phyloP scores from a whole-genome alignment of 177 flowering plant genomes.

The Telopea speciosissima region DNA sequence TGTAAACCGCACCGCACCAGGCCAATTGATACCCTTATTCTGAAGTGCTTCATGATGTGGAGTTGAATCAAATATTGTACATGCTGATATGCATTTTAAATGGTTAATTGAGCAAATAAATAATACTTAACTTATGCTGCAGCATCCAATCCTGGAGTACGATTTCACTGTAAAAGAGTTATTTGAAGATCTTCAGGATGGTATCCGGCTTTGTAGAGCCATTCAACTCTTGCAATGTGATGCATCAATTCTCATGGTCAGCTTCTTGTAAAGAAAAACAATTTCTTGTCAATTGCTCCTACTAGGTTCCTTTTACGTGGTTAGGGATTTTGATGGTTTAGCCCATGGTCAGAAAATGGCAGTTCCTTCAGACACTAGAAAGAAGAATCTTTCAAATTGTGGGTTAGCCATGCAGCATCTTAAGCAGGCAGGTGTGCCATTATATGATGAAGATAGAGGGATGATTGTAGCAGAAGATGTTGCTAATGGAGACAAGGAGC shows the following conservation, averaged over 20 bases:
- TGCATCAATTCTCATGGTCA: slow-evolving; percentile 48
- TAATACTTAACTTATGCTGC: too few relatives aligned
- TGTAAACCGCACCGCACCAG: too few relatives aligned
- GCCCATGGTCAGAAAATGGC: slow-evolving; percentile 25
- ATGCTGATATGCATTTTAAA: too few relatives aligned
- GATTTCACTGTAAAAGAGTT: slow-evolving; percentile 59
- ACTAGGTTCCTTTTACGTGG: too few relatives aligned
- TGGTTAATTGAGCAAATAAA: too few relatives aligned
- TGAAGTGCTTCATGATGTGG: too few relatives aligned
- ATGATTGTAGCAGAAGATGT: slow-evolving; percentile 61
- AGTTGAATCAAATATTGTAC: too few relatives aligned
- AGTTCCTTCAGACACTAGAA: slow-evolving; percentile 50
- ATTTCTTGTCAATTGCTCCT: too few relatives aligned
- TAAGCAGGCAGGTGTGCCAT: slow-evolving; percentile 52
- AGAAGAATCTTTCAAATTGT: slow-evolving; percentile 70
- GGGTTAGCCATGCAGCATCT: slow-evolving; percentile 62
- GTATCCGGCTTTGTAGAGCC: slow-evolving; percentile 71
- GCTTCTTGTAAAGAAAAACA: too few relatives aligned
- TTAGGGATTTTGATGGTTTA: too few relatives aligned
- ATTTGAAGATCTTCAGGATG: slow-evolving; percentile 83
- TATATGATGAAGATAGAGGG: slow-evolving; percentile 75
- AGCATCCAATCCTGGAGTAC: slow-evolving; percentile 73
- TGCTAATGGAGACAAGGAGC: slow-evolving; percentile 76
- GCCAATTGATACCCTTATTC: too few relatives aligned
- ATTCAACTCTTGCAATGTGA: slow-evolving; percentile 67